Evolutionary conservation across 2,329 filamentous ascomycete species (phyloP).

Genomic region (Lomentospora prolificans): DNA sequence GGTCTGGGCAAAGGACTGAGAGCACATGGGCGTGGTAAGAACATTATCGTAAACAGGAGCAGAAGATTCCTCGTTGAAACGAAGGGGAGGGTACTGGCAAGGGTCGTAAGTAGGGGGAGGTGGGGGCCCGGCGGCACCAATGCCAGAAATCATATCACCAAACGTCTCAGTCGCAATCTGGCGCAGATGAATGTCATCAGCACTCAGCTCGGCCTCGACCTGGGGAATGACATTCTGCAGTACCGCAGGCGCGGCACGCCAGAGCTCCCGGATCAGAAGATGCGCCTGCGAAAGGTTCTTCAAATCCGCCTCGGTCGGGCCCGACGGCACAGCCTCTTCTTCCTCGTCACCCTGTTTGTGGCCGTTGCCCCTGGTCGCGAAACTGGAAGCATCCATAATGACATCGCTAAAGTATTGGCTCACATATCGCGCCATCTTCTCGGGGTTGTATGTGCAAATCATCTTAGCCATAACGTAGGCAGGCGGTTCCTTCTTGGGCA

Average conservation of each 20-base stretch:
- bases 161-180: conserved; percentile 86
- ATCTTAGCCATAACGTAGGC: conserved; percentile 96
- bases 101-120: conserved; percentile 65
- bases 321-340: conserved; percentile 44
- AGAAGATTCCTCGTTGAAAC: conserved; percentile 46
- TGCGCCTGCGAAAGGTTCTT: conserved; percentile 86
- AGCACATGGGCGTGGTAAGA: conserved; percentile 73
- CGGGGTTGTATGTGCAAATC: conserved; percentile 78
- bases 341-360: conserved; percentile 53
- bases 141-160: conserved; percentile 88
- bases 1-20: conserved; percentile 79
- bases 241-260: conserved; percentile 81
- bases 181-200: conserved; percentile 79
- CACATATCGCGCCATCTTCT: conserved; percentile 91
- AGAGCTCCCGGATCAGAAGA: conserved; percentile 78
- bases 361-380: conserved; percentile 44
- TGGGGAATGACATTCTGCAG: conserved; percentile 90
- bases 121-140: conserved; percentile 82
- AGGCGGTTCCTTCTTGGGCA: conserved; percentile 79
- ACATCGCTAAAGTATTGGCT: conserved; percentile 97
- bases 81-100: conserved; percentile 71
- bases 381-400: conserved; percentile 74
- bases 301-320: conserved; percentile 72
- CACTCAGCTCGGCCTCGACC: conserved; percentile 81
- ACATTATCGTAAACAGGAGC: conserved; percentile 46